Conservation (phyloP, 2,329 filamentous ascomycete species). For the Clonostachys chloroleuca region DNA sequence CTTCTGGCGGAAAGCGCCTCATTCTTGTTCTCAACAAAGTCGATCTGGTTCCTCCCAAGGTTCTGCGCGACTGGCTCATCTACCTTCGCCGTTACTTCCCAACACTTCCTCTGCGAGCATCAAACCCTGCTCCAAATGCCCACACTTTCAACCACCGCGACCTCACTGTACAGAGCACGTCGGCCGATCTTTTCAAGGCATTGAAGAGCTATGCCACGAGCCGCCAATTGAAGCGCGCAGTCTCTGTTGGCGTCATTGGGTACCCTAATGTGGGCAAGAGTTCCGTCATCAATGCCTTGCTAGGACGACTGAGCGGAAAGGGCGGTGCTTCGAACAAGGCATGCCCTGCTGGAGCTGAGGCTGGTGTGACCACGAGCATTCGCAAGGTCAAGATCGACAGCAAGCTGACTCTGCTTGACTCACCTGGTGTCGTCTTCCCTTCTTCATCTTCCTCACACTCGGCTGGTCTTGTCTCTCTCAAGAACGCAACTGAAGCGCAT, state of each 20-base stretch:
- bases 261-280: constrained; percentile 97
- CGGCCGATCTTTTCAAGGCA: constrained; percentile 78
- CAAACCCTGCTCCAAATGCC: constrained; percentile 76
- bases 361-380: constrained; percentile 84
- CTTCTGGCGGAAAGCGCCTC: constrained; percentile 76
- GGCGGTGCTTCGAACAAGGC: constrained; percentile 53
- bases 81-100: constrained; percentile 88
- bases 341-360: constrained; percentile 86
- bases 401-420: constrained; percentile 90
- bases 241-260: constrained; percentile 89
- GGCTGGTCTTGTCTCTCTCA: constrained; percentile 41
- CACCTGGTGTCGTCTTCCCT: constrained; percentile 91
- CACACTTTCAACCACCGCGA: constrained; percentile 91
- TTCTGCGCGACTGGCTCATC: constrained; percentile 79
- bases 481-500: constrained; percentile 67
- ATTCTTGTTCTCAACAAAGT: constrained; percentile 96
- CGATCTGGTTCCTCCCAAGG: constrained; percentile 77
- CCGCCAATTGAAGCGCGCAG: constrained; percentile 80
- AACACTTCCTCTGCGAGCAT: constrained; percentile 83
- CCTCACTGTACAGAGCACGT: constrained; percentile 81
- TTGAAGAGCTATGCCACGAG: constrained; percentile 84
- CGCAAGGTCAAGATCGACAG: constrained; percentile 91
- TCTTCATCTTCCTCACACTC: constrained; percentile 42
- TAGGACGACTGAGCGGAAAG: constrained; percentile 68
- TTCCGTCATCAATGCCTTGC: constrained; percentile 91